These are phyloP conservation scores for Fusarium fujikuroi DNA, from an alignment of 2,329 filamentous ascomycete species.

Conservation along the genomic window DNA sequence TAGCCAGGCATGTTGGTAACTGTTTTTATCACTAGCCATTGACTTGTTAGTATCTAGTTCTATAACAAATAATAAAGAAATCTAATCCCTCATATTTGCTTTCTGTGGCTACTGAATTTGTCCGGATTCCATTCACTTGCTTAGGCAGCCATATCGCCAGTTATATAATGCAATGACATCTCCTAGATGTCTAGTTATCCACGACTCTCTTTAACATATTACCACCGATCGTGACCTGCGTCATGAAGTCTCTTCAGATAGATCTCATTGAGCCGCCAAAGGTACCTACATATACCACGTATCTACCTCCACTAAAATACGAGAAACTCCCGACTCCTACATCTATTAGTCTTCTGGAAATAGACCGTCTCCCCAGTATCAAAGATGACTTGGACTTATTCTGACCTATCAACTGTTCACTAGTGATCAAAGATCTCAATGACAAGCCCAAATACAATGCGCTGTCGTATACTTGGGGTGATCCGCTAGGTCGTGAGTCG, in stretches of 20 bases:
- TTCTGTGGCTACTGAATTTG: not conserved
- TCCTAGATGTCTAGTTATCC: rapidly evolving
- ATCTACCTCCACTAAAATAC: not conserved
- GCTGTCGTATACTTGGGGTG: not conserved
- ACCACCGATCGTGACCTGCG: rapidly evolving
- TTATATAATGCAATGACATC: not conserved
- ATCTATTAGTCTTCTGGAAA: not conserved
- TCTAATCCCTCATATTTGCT: too few relatives aligned
- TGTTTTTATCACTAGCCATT: too few relatives aligned
- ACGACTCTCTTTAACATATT: rapidly evolving
- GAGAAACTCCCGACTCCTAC: not conserved
- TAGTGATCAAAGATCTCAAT: not conserved
- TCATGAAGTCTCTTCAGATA: rapidly evolving
- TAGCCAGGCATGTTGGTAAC: too few relatives aligned
- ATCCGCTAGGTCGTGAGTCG: not conserved
- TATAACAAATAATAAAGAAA: too few relatives aligned
- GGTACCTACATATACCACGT: rapidly evolving
- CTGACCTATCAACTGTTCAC: not conserved
- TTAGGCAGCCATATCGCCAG: not conserved
- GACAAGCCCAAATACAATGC: rapidly evolving
- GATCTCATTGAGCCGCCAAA: not conserved
- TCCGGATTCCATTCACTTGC: not conserved
- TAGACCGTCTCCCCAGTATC: not conserved
- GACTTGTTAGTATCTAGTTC: too few relatives aligned
- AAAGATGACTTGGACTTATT: not conserved